Evolutionary conservation across 495 filamentous ascomycete genomes (phyloP).

Genomic region (Daldinia childiae): DNA sequence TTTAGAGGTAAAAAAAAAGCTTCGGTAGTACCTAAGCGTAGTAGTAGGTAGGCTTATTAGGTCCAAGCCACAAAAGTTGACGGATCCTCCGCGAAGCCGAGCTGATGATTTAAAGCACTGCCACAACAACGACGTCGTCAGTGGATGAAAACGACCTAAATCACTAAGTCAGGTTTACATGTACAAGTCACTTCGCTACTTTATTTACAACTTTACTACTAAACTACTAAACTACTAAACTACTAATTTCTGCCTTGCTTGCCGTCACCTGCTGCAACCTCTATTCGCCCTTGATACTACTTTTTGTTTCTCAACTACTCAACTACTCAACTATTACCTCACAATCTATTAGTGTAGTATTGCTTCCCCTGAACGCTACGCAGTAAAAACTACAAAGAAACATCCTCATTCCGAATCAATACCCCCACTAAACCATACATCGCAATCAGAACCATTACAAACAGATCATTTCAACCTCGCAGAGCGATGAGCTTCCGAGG

Average conservation of each 20-base stretch:
- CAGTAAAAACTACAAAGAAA: conserved; percentile 7
- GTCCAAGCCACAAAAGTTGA: conserved; percentile 44
- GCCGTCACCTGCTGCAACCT: not conserved
- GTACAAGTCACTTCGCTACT: conserved; percentile 1
- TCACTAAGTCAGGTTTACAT: conserved; percentile 15
- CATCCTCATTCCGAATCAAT: conserved; percentile 22
- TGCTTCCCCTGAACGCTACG: conserved; percentile 10
- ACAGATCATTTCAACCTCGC: conserved; percentile 10
- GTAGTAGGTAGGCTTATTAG: not conserved
- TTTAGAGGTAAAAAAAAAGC: not conserved
- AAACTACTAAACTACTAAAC: no score
- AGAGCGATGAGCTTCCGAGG: conserved; percentile 93
- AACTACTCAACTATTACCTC: not conserved
- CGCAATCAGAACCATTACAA: conserved; percentile 1
- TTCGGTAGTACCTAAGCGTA: not conserved
- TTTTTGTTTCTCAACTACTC: conserved; percentile 3
- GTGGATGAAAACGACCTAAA: conserved; percentile 2
- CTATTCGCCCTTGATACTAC: conserved; percentile 1
- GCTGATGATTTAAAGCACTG: conserved; percentile 38
- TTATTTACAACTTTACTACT: not conserved
- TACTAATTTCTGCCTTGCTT: conserved; percentile 8
- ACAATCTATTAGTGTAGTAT: conserved; percentile 4
- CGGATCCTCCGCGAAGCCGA: conserved; percentile 30
- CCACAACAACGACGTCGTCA: conserved; percentile 44
- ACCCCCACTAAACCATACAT: conserved; percentile 7